A percentile compares a stretch with the other conserved stretches of the same genome.
Evolutionary conservation across 1,284 basidiomycete genomes (phyloP).

Genomic region (Lentinus polychrous): DNA sequence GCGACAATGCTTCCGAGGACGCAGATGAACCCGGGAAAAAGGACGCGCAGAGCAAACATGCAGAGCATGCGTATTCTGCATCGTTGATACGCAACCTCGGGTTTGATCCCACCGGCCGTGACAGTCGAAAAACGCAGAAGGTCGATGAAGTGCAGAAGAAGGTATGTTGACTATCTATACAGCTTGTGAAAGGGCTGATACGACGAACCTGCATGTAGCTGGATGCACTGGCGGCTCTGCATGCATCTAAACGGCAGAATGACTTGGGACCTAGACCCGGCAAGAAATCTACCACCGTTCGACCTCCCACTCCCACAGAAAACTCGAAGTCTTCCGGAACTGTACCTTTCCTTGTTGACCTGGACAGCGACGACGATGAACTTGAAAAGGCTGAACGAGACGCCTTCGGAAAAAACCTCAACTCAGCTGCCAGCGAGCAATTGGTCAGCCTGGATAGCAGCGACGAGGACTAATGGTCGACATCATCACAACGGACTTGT

Average conservation of each 20-base stretch:
- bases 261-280: conserved; percentile 51
- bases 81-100: conserved; percentile 60
- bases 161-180: conserved; percentile 27
- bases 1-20: conserved; percentile 3
- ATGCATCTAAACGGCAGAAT: conserved; percentile 39
- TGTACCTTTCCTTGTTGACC: conserved; percentile 7
- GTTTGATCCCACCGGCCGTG: conserved; percentile 61
- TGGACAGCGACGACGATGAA: conserved; percentile 18
- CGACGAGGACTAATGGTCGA: conserved; percentile 15
- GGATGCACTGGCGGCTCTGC: conserved; percentile 41
- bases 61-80: conserved; percentile 51
- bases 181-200: background rate
- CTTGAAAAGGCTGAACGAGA: conserved; percentile 14
- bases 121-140: conserved; percentile 32
- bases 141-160: conserved; percentile 44
- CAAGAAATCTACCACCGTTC: conserved; percentile 28
- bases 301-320: conserved; percentile 10
- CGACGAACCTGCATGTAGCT: conserved; percentile 31
- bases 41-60: conserved; percentile 9
- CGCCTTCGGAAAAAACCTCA: conserved; percentile 15
- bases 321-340: background rate
- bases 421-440: conserved; percentile 4
- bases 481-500: no score
- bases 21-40: conserved; percentile 8
- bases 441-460: conserved; percentile 25